Percentiles rank a stretch among this genome's conserved stretches.
phyloP scores from a whole-genome alignment of 441 rosid genomes.

The Bocquillonia castaneifolia region DNA sequence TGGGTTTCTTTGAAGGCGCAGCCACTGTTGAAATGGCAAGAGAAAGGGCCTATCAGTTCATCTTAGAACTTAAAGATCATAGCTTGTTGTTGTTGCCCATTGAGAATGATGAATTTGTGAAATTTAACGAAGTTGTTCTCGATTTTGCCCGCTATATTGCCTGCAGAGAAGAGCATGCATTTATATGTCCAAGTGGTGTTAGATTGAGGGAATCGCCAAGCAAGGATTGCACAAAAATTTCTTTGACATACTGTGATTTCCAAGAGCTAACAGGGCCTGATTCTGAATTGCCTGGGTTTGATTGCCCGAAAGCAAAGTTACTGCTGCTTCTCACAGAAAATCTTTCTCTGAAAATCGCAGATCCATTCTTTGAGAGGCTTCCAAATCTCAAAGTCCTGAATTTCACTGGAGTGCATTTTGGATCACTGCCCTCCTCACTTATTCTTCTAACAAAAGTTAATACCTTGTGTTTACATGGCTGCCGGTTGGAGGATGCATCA shows the following conservation, averaged over 20 bases:
- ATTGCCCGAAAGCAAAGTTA: not conserved
- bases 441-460: conserved; percentile 4
- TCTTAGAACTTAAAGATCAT: not conserved
- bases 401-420: conserved; percentile 1
- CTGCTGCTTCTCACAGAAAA: not conserved
- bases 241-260: not conserved
- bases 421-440: conserved; percentile 20
- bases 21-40: not conserved
- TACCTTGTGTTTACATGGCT: conserved; percentile 15
- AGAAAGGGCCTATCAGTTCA: not conserved
- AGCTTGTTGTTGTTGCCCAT: not conserved
- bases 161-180: not conserved
- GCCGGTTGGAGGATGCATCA: conserved; percentile 2
- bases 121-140: not conserved
- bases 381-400: conserved; percentile 15
- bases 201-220: not conserved
- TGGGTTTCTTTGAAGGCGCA: not conserved
- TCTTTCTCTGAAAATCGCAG: conserved; percentile 2
- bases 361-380: conserved; percentile 2
- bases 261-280: not conserved
- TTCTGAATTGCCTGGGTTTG: not conserved
- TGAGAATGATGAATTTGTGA: not conserved
- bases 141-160: not conserved
- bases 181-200: not conserved
- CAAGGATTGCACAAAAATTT: not conserved